A percentile compares a stretch with the other conserved stretches of the same genome.
Evolutionary conservation across 306 rosid genomes (phyloP).

Genomic region (Rubus parviflorus): DNA sequence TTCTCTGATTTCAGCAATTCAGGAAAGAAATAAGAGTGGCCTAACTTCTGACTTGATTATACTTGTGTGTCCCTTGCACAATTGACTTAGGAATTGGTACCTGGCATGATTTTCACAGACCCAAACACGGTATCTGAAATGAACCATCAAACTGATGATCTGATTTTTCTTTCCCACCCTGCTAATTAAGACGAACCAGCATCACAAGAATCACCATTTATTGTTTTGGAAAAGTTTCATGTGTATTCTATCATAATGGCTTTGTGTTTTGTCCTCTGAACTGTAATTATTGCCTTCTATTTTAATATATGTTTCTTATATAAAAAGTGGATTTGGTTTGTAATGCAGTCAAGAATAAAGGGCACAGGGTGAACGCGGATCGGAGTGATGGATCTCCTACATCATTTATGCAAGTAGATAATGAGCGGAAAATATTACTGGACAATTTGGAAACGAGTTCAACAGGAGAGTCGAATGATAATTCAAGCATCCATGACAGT

Average conservation of each 20-base stretch:
- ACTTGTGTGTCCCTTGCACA: not conserved
- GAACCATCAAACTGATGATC: not conserved
- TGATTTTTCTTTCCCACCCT: not conserved
- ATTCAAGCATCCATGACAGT: slow-evolving; percentile 25
- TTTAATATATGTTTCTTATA: not conserved
- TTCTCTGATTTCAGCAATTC: not conserved
- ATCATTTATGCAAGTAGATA: slow-evolving; percentile 25
- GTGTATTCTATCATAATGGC: not conserved
- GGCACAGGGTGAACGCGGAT: slow-evolving; percentile 32
- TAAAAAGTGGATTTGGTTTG: not conserved
- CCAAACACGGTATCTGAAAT: not conserved
- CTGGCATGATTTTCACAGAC: not conserved
- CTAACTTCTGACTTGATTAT: not conserved
- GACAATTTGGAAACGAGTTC: slow-evolving; percentile 32
- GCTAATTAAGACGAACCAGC: not conserved
- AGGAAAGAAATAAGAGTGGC: not conserved
- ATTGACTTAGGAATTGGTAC: not conserved
- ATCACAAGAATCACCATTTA: not conserved
- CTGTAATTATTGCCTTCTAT: not conserved
- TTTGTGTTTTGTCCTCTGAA: not conserved
- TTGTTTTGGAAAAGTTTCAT: not conserved
- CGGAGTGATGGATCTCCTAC: slow-evolving; percentile 34
- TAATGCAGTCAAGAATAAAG: slow-evolving; percentile 50
- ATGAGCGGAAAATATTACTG: slow-evolving; percentile 33
- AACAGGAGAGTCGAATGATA: slow-evolving; percentile 34